phyloP scores from a whole-genome alignment of 129 eudicot genomes.

The Flaveria linearis region DNA sequence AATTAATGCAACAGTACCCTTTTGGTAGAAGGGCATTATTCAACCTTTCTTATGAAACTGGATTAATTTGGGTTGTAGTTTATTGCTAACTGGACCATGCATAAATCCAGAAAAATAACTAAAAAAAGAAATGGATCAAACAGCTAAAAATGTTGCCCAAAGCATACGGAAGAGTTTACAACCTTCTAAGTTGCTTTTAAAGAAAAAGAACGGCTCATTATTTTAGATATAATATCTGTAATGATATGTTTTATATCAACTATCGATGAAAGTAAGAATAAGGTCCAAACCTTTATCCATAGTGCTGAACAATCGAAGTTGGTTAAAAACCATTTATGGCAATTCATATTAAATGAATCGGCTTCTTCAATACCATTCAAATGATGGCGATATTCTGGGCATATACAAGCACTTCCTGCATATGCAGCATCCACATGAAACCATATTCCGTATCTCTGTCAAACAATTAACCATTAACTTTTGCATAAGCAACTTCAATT shows the following conservation, averaged over 20 bases:
- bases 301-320: conserved; percentile 94
- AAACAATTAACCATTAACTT: conserved; percentile 22
- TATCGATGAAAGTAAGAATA: neutral
- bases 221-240: neutral
- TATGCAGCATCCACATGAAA: conserved; percentile 97
- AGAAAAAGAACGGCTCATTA: neutral
- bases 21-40: neutral
- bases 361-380: conserved; percentile 91
- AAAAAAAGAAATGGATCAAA: neutral
- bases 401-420: conserved; percentile 97
- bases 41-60: neutral
- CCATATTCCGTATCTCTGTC: conserved; percentile 77
- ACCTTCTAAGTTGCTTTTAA: neutral
- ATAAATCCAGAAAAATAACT: neutral
- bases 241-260: neutral
- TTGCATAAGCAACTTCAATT: conserved; percentile 17
- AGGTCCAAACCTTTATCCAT: conserved; percentile 78
- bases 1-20: neutral
- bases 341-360: conserved; percentile 89
- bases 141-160: neutral
- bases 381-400: conserved; percentile 86
- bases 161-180: neutral
- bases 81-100: neutral
- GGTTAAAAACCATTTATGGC: conserved; percentile 93
- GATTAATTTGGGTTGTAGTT: neutral